Conservation (phyloP, 164 flowering plant species). For the Protea cynaroides region DNA sequence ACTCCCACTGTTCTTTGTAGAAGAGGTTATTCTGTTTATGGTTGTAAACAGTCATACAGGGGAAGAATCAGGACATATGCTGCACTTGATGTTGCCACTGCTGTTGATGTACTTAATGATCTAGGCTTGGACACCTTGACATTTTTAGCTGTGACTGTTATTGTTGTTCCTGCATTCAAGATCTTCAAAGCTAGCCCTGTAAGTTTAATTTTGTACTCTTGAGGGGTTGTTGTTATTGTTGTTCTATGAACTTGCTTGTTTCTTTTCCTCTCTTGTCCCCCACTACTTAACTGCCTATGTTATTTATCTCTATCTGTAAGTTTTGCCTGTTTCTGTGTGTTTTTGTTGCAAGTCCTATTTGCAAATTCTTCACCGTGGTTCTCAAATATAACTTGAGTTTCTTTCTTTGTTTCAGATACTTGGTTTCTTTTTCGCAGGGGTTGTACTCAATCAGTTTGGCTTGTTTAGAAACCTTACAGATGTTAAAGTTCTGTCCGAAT, state of each 20-base stretch:
- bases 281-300: neutral
- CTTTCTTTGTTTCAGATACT: constrained; percentile 63
- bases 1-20: constrained; percentile 19
- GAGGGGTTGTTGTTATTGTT: neutral
- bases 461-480: constrained; percentile 88
- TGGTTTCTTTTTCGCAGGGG: constrained; percentile 96
- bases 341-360: neutral
- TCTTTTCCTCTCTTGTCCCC: neutral
- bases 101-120: constrained; percentile 93
- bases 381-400: neutral
- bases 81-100: constrained; percentile 61
- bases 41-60: constrained; percentile 7
- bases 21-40: constrained; percentile 22
- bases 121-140: constrained; percentile 94
- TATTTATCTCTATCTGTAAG: neutral
- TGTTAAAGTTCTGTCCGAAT: constrained; percentile 92
- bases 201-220: constrained; percentile 23
- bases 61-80: constrained; percentile 36
- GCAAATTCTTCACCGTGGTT: constrained; percentile 1
- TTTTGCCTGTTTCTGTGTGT: neutral
- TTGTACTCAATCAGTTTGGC: constrained; percentile 91
- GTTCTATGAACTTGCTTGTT: neutral
- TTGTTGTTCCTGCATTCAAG: constrained; percentile 89
- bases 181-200: constrained; percentile 87
- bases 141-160: constrained; percentile 78